Base-by-base conservation (phyloP, 2,329 filamentous ascomycete species). In the Alternaria solani region DNA sequence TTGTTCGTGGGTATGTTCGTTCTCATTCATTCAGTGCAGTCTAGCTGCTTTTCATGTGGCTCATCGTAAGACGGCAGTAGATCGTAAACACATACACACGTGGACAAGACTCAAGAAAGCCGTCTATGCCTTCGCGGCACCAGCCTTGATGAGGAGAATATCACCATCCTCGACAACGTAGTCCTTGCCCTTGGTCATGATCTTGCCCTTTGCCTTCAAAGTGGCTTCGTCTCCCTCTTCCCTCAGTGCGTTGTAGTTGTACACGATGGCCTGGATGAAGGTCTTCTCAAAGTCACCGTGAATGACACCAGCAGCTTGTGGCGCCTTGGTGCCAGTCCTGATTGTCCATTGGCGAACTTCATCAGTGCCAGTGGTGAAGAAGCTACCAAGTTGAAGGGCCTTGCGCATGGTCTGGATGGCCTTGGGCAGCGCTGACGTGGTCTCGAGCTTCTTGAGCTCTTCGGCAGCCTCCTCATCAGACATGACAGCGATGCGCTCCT, bases 251-350 rank as follows among this genome's bases (percentile, higher is more conserved):
- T 78, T 84, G 82, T 88, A 99, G 84, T 97, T 98, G 84, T 96
- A 98, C 30, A 97, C 93, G 66, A 99, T 87, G 65, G 86, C 91
- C 83, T 99, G 96, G 73, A 99, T 99, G 79, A 99, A 99, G 0
- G 96, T 99, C 89, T 99, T 99, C 82, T 99, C 95, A 69, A 99
- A 98, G 79, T 99, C 95, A 69, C 90, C 92, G 83, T 99, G 95
- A 70, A 99, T 99, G 65, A 99, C 95, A 86, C 95, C 95, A 38
- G 95, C 95, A 47, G 95, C 95, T 76, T 96, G 91, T 18, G 95
- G 95, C n/a, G 95, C 95, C 85, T 99, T 99, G 77, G 91, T 97
- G 71, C 93, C 94, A 75, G 92, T 94, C 61, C 95, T 89, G 78
- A 99, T 93, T 26, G 95, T 99, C 96, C 95, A 99, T 83, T 99